Conservation (phyloP, 306 rosid genomes). For the Luffa acutangula region DNA sequence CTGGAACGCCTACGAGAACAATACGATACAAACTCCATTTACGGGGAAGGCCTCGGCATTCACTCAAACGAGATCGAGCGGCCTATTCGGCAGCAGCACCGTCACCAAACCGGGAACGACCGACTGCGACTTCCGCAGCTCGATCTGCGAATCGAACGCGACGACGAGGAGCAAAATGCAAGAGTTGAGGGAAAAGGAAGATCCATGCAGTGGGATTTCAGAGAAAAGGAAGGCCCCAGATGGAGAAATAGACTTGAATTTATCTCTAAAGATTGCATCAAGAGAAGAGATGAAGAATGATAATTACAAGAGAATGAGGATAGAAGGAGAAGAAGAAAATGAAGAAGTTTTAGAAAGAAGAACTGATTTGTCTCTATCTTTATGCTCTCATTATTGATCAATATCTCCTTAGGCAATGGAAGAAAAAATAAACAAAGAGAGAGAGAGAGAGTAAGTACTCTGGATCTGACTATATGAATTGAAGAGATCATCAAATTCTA, state of each 20-base stretch:
- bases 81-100: constrained; percentile 11
- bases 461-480: constrained; percentile 84
- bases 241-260: constrained; percentile 47
- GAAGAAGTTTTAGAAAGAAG: constrained; percentile 25
- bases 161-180: neutral
- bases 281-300: constrained; percentile 2
- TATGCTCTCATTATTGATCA: constrained; percentile 38
- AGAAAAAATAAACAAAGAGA: neutral
- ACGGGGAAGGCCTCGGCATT: constrained; percentile 7
- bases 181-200: neutral
- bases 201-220: neutral
- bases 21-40: constrained; percentile 14
- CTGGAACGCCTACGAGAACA: constrained; percentile 32
- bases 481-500: constrained; percentile 32
- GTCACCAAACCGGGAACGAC: neutral
- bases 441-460: constrained; percentile 34
- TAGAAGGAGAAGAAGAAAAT: constrained; percentile 10
- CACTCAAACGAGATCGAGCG: constrained; percentile 22
- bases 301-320: neutral
- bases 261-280: constrained; percentile 53
- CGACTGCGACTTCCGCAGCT: neutral
- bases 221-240: constrained; percentile 49
- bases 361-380: constrained; percentile 39
- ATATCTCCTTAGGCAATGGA: constrained; percentile 19
- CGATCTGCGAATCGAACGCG: neutral